These are phyloP conservation scores for Thelonectria discophora DNA, from an alignment of 2,329 filamentous ascomycete species.

Conservation along the genomic window DNA sequence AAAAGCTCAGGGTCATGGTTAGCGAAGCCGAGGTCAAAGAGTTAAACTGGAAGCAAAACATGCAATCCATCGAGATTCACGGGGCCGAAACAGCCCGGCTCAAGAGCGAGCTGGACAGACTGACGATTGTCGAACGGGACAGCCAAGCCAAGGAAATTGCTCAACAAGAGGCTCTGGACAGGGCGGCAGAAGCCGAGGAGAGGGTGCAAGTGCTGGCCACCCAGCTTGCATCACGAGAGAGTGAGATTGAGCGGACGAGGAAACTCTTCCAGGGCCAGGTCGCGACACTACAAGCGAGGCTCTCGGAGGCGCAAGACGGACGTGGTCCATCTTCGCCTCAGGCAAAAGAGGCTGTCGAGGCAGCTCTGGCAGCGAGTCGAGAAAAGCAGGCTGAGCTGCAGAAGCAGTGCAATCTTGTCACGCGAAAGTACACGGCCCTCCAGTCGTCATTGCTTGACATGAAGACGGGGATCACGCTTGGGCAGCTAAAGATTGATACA, in stretches of 20 bases:
- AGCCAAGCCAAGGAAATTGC: conserved; percentile 71
- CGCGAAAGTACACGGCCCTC: conserved; percentile 61
- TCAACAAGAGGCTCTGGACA: conserved; percentile 64
- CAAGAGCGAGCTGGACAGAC: conserved; percentile 64
- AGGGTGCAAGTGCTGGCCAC: conserved; percentile 67
- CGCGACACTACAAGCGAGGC: conserved; percentile 54
- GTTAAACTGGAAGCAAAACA: conserved; percentile 68
- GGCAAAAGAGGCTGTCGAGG: conserved; percentile 53
- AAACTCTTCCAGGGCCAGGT: conserved; percentile 60
- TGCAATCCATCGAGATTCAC: conserved; percentile 69
- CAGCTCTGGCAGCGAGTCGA: conserved; percentile 59
- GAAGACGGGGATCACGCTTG: conserved; percentile 46
- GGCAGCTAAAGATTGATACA: conserved; percentile 36
- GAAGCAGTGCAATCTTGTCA: conserved; percentile 59
- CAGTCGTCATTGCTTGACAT: conserved; percentile 61
- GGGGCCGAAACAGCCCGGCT: conserved; percentile 68
- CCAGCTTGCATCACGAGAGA: conserved; percentile 62
- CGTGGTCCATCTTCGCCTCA: conserved; percentile 38
- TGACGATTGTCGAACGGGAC: conserved; percentile 69
- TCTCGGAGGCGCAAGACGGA: conserved; percentile 51
- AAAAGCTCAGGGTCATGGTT: conserved; percentile 71
- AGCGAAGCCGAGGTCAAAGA: conserved; percentile 76
- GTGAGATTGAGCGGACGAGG: conserved; percentile 56
- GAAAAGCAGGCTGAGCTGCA: conserved; percentile 64
- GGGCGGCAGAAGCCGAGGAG: conserved; percentile 66